Conservation (phyloP, 2,329 filamentous ascomycete genomes). For the Cladosporium sp. region DNA sequence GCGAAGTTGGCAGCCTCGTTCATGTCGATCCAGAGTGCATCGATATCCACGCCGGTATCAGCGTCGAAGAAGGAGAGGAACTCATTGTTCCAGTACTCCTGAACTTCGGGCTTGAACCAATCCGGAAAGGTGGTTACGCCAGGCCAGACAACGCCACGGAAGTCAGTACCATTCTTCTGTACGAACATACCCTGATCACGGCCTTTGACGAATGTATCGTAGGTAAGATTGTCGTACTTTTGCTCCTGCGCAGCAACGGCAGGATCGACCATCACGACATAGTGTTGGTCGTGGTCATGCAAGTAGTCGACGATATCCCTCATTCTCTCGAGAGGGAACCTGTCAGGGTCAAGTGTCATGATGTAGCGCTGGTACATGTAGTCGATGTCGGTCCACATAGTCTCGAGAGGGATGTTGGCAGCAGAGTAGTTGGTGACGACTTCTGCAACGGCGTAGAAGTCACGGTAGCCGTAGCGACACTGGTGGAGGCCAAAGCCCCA, state of each 20-base stretch:
- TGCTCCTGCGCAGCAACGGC: constrained; percentile 36
- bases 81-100: constrained; percentile 66
- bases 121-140: constrained; percentile 53
- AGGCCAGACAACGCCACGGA: constrained; percentile 70
- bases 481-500: constrained; percentile 50
- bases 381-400: constrained; percentile 22
- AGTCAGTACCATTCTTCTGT: constrained; percentile 51
- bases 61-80: constrained; percentile 62
- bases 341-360: constrained; percentile 61
- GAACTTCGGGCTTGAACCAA: constrained; percentile 66
- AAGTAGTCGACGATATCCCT: constrained; percentile 56
- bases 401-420: constrained; percentile 61
- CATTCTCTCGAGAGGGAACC: constrained; percentile 60
- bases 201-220: constrained; percentile 10
- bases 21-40: constrained; percentile 60
- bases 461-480: constrained; percentile 42
- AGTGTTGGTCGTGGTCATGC: constrained; percentile 32
- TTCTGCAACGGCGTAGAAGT: constrained; percentile 59
- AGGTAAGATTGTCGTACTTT: constrained; percentile 18
- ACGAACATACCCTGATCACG: constrained; percentile 44
- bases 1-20: constrained; percentile 17
- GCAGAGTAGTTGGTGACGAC: constrained; percentile 62
- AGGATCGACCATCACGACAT: constrained; percentile 69
- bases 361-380: constrained; percentile 47
- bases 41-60: constrained; percentile 65